phyloP scores from a whole-genome alignment of 495 filamentous ascomycete species.

The Xylaria nigripes region DNA sequence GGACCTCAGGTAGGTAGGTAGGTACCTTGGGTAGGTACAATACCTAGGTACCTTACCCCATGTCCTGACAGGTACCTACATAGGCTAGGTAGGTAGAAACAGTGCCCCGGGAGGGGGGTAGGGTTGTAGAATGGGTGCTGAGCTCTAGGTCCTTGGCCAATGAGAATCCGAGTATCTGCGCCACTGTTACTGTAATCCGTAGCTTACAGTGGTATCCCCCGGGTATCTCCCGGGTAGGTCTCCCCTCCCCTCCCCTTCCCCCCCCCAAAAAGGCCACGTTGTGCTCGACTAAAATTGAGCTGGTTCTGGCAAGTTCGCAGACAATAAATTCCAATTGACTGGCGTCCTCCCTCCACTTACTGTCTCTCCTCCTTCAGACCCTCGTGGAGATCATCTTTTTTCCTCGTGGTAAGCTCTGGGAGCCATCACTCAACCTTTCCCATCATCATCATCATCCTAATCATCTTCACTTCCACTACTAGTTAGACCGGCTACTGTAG shows the following conservation, averaged over 20 bases:
- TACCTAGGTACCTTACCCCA: too few species aligned
- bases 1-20: too few species aligned
- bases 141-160: too few species aligned
- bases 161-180: too few species aligned
- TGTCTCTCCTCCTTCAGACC: constrained; percentile 9
- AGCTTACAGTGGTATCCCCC: neutral
- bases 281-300: constrained; percentile 4
- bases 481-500: neutral
- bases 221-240: neutral
- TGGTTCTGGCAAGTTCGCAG: constrained; percentile 10
- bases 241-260: neutral
- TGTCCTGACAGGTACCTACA: neutral
- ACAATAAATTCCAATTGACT: constrained; percentile 12
- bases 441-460: neutral
- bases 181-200: neutral
- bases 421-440: constrained; percentile 5
- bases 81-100: too few species aligned
- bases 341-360: neutral
- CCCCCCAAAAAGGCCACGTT: constrained; percentile 14
- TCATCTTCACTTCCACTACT: neutral
- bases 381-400: constrained; percentile 10
- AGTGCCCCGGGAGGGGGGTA: too few species aligned
- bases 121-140: too few species aligned
- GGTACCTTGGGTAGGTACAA: too few species aligned
- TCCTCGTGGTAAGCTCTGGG: constrained; percentile 8